Evolutionary conservation across 306 rosid genomes (phyloP), one percentile per base, ranked within the genome.

Genomic region (Cotoneaster glaucophyllus): DNA sequence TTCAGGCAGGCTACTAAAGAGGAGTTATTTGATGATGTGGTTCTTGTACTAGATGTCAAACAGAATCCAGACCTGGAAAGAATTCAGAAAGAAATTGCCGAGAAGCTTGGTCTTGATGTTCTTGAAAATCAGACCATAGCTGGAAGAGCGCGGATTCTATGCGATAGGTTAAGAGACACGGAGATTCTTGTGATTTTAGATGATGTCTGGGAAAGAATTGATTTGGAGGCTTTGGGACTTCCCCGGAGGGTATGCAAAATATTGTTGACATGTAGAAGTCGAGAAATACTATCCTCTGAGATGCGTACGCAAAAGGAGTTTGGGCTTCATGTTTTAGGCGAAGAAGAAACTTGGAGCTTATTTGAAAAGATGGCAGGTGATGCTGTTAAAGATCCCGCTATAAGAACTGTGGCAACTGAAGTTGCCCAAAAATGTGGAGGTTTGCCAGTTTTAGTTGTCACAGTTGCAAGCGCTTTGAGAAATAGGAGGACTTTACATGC

Each of bases 401-500:
- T 77, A 1, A 4, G 25, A 1, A 18, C 15, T 3, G 63, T 75
- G 17, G 87, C 79, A 13, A 15, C 2, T 5, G 50, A 84, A 26
- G 75, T 87, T 37, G 77, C 83, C 8, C 9, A 65, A 3, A 79
- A 76, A 66, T 87, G 90, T 57, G 83, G 74, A 18, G 80, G 80
- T 11, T 73, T 87, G 74, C 86, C 88, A 3, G 12, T 82, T 73
- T 82, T 85, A 3, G 69, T 85, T 63, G 88, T 77, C 8, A 81
- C 82, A 0, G 28, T 85, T 43, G 89, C 76, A 63, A 81, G 45
- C 22, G 75, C 84, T 4, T 39, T 81, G 22, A 64, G 53, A 72
- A 24, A 76, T 7, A 45, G 58, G 7, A 68, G 70, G 3, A 4
- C 8, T 2, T 14, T 13, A 22, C 22, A 6, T n/a, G 44, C 32